These are phyloP conservation scores for Rhizophora apiculata DNA, from an alignment of 345 rosid species.

Conservation along the genomic window DNA sequence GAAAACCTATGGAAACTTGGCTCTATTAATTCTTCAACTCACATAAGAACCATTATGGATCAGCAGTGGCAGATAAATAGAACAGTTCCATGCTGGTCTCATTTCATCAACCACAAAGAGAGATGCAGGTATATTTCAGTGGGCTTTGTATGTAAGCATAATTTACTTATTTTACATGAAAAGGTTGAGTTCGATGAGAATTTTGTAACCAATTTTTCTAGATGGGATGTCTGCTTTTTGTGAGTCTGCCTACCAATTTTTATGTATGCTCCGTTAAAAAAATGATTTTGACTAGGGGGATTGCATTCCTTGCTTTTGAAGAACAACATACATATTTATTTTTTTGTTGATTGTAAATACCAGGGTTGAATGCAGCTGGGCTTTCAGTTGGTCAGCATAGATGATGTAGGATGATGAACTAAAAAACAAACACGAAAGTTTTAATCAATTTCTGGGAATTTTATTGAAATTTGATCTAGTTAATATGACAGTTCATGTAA, in stretches of 20 bases:
- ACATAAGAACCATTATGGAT: slow-evolving; percentile 49
- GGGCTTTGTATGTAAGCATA: too few relatives aligned
- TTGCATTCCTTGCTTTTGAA: not conserved
- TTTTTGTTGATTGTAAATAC: not conserved
- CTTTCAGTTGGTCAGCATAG: too few relatives aligned
- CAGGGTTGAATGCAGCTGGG: not conserved
- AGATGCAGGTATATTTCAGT: slow-evolving; percentile 51
- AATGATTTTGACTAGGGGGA: not conserved
- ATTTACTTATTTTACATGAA: too few relatives aligned
- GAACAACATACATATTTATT: not conserved
- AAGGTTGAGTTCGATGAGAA: too few relatives aligned
- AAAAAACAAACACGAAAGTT: too few relatives aligned
- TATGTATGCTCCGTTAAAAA: too few relatives aligned
- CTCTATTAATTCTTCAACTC: slow-evolving; percentile 50
- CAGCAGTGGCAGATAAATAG: slow-evolving; percentile 72
- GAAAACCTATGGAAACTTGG: slow-evolving; percentile 65
- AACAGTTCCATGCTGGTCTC: slow-evolving; percentile 92
- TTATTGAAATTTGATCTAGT: not conserved
- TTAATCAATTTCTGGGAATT: not conserved
- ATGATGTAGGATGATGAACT: too few relatives aligned
- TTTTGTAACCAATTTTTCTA: too few relatives aligned
- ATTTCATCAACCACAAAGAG: slow-evolving; percentile 47
- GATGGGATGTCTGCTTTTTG: too few relatives aligned
- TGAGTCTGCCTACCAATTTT: too few relatives aligned
- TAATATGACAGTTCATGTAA: not conserved